Evolutionary conservation across 2,329 filamentous ascomycete genomes (phyloP).

Genomic region (Dothistroma septosporum): DNA sequence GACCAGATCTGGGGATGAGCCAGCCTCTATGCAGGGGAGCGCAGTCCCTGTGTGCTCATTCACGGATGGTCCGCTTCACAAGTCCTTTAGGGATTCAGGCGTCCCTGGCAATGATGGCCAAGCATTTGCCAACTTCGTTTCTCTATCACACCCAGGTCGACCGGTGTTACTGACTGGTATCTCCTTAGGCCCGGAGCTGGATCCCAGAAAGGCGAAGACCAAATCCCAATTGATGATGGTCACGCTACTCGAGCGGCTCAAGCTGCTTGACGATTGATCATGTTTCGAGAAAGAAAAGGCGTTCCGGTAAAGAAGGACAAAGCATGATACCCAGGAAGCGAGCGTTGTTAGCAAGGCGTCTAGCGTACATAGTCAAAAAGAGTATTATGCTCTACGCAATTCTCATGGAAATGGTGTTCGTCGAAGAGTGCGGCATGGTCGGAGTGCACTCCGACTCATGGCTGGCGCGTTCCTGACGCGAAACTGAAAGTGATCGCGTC

Average conservation of each 20-base stretch:
- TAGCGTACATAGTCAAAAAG: conserved; percentile 4
- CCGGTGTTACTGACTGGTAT: conserved; percentile 13
- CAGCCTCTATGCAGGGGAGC: not conserved
- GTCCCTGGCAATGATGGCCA: not conserved
- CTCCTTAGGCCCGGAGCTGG: conserved; percentile 19
- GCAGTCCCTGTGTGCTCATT: not conserved
- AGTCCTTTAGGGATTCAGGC: not conserved
- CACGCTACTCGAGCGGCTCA: conserved; percentile 20
- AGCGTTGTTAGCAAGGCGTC: not conserved
- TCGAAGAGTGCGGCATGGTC: not conserved
- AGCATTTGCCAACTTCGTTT: not conserved
- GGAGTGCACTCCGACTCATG: not conserved
- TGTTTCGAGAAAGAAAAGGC: conserved; percentile 6
- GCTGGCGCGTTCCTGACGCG: not conserved
- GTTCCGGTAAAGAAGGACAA: conserved; percentile 1
- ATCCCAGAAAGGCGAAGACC: conserved; percentile 17
- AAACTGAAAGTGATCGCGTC: not conserved
- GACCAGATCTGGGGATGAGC: not conserved
- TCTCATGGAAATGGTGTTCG: not conserved
- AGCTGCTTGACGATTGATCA: conserved; percentile 8
- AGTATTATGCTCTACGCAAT: not conserved
- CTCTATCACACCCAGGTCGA: not conserved
- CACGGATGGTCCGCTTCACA: not conserved
- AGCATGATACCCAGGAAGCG: conserved; percentile 2
- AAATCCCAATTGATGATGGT: conserved; percentile 18